Evolutionary conservation across 176 grass and related monocot genomes (phyloP), one percentile per base, ranked within the genome.

Genomic region (Ananas comosus): DNA sequence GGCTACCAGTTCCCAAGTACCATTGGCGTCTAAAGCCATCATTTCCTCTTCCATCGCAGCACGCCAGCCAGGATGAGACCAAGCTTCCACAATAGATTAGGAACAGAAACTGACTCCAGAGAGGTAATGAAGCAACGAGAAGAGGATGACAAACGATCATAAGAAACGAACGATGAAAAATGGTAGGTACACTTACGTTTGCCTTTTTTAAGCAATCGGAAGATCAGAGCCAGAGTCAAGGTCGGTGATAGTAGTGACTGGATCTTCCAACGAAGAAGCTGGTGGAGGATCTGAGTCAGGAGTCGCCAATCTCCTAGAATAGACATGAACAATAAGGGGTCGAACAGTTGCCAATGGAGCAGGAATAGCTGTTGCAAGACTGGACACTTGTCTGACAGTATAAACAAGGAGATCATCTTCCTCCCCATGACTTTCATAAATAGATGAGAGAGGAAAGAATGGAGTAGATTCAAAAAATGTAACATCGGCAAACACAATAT

Each of bases 1-100:
- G 12, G 19, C 51, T 16, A 52, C 18, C 7, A 71, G 50, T 13
- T 16, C 21, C 68, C 49, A 70, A 23, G 50, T 70, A 2, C 52
- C 11, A 53, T 70, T 70, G 12, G 9, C 1, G 1, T 52, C 6
- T n/a, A 70, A 24, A 12, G 68, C 68, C 3, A 9, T 0, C 49
- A 70, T 70, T 17, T 70, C 68, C 6, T 70, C 68, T 11, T 50
- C 23, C 68, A 70, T 70, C 2, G 49, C 68, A 5, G 23, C 3
- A 6, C 16, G n/a, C 49, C 68, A 70, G 12, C 68, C 49, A 24
- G 17, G 49, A 70, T 70, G 68, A 11, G 14, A 52, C 8, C 53
- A 49, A 9, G 49, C 68, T 13, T 70, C 68, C 10, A 11, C 3
- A 10, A 52, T 10, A 53, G 11, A 13, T 68, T 68, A n/a, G 66